Base-by-base conservation (phyloP, 2,329 filamentous ascomycete species). In the Trichoderma sp. region DNA sequence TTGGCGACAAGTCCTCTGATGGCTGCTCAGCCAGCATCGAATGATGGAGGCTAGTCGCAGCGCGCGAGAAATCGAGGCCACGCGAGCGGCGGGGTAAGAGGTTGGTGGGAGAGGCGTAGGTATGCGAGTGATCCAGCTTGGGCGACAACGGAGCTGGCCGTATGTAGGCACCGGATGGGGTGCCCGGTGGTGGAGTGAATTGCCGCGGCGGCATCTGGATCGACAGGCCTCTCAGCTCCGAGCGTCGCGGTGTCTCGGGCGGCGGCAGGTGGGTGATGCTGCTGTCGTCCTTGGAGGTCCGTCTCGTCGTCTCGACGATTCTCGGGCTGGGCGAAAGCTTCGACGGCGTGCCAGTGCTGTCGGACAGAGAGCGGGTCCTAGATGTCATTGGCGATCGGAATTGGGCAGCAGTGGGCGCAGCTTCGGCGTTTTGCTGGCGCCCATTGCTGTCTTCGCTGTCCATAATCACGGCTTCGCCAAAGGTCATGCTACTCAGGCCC, bases 31-130 rank as follows among this genome's bases (percentile, higher is more conserved):
- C 95, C 9, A 98, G 88, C 0, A 93, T 98, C 18, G 95, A 98
- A 81, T 98, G 96, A 82, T 98, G 96, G 26, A 99, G 86, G 79
- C 95, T 97, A 12, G 95, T 98, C 74, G 94, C 96, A 12, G 95
- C 95, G 76, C 95, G 89, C 53, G 95, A 95, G 81, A 97, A 98
- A 82, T 98, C 95, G 73, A 98, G 86, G 57, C 95, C 95, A 71
- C 95, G 90, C 34, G 95, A 98, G 73, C 95, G 91, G 74, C 95
- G 90, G 21, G 95, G 95, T 8, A 98, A 87, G 61, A 97, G 92
- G 69, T 95, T 97, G 30, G 93, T 92, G 2, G 95, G 94, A 2
- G 94, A 95, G 56, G 92, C 92, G 83, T 97, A 97, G 62, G 91
- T 93, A 75, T 94, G 92, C 24, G 92, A 91, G 71, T 93, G 88